Conservation (phyloP, 2,329 filamentous ascomycete genomes). For the Plenodomus biglobosus region DNA sequence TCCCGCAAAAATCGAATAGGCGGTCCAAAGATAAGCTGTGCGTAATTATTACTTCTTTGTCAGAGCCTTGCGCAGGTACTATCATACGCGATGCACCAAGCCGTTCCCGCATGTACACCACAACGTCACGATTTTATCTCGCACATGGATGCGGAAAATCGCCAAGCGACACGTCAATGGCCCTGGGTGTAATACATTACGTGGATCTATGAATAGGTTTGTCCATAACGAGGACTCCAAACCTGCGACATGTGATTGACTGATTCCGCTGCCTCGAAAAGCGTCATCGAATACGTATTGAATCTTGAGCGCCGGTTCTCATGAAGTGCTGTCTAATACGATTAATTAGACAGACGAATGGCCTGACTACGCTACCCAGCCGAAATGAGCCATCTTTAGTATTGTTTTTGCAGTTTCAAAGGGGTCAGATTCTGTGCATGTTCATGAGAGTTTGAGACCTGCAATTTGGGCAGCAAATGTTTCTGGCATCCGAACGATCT, state of each 20-base stretch:
- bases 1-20: neutral
- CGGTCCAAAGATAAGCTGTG: slow-evolving; percentile 3
- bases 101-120: slow-evolving; percentile 3
- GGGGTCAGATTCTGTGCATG: too few species aligned
- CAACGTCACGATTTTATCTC: neutral
- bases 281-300: neutral
- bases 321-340: neutral
- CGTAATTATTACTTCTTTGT: neutral
- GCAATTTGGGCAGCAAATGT: too few species aligned
- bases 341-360: too few species aligned
- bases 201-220: neutral
- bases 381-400: too few species aligned
- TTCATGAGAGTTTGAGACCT: too few species aligned
- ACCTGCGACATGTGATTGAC: neutral
- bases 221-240: neutral
- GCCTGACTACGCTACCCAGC: too few species aligned
- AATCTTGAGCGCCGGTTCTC: neutral
- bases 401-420: too few species aligned
- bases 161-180: slow-evolving; percentile 4
- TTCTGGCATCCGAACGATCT: too few species aligned
- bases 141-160: slow-evolving; percentile 4
- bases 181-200: slow-evolving; percentile 1
- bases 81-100: slow-evolving; percentile 2
- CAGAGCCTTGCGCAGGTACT: slow-evolving; percentile 1
- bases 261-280: neutral